Percentiles rank a stretch among this genome's conserved stretches.
These are phyloP conservation scores for Aspergillus unguis DNA, from an alignment of 2,329 filamentous ascomycete species.

Conservation along the genomic window DNA sequence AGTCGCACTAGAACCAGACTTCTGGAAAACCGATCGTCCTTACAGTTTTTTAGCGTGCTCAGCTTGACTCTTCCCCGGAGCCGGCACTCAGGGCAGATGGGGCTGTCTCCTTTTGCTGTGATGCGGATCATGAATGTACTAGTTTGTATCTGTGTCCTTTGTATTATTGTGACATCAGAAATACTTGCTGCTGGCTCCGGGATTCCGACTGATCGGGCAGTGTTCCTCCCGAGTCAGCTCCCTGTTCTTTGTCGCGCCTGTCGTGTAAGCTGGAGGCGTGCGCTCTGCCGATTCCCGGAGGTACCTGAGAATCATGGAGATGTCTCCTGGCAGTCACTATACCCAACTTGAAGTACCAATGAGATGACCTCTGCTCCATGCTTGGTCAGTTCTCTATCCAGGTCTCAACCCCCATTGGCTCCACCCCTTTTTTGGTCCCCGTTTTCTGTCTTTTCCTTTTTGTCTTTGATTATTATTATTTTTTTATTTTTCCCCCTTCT, in stretches of 20 bases:
- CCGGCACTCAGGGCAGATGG: constrained; percentile 26
- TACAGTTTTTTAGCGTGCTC: constrained; percentile 31
- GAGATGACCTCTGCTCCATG: constrained; percentile 6
- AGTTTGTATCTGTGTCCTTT: background rate
- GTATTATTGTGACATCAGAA: background rate
- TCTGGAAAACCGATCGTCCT: constrained; percentile 37
- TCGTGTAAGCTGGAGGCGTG: constrained; percentile 5
- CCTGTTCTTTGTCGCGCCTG: background rate
- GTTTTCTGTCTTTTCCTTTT: constrained; percentile 1
- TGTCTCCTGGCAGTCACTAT: background rate
- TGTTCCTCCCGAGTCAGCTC: background rate
- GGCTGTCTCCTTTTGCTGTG: constrained; percentile 12
- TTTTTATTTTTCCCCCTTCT: constrained; percentile 4
- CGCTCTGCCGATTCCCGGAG: constrained; percentile 9
- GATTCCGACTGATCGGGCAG: constrained; percentile 2
- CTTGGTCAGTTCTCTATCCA: constrained; percentile 10
- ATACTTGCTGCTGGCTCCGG: background rate
- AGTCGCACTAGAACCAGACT: constrained; percentile 32
- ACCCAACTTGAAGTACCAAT: constrained; percentile 14
- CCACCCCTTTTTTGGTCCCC: constrained; percentile 20
- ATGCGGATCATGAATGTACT: background rate
- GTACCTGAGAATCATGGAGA: constrained; percentile 1
- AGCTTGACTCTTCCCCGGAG: constrained; percentile 34
- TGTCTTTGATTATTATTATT: constrained; percentile 7
- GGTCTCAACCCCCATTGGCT: constrained; percentile 18